Base-by-base conservation (phyloP, 2,329 filamentous ascomycete genomes). In the Colletotrichum cereale region DNA sequence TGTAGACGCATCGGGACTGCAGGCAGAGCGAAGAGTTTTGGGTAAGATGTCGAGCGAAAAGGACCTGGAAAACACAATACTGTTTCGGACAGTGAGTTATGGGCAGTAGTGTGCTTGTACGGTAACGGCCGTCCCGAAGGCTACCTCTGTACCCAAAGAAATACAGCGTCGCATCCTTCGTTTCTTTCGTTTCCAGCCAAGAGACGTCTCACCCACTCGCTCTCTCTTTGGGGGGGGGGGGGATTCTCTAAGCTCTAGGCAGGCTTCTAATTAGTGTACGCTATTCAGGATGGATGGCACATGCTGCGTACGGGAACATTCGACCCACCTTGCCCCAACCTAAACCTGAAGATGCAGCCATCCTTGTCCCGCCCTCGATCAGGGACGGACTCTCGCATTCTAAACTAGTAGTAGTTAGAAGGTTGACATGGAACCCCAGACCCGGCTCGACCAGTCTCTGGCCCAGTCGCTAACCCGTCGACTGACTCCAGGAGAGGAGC, bases 401-500 rank as follows among this genome's bases (percentile, higher is more conserved):
- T 44, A n/a, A 10, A 44, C 42, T n/a, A 44, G 47, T 8, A 21
- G 11, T 34, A 11, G 14, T 26, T 52, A 31, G 61, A 42, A 34
- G 14, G 57, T 42, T 18, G 34, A 50, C 31, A 47, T 55, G 62
- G 62, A 64, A 34, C 53, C 63, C 63, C 53, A 40, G 63, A 50
- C 63, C 63, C 53, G 7, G 63, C 34, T 38, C 38, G 14, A 29
- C 40, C 62, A n/a, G 53, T 44, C n/a, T 40, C 42, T 56, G 50
- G 29, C 42, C 34, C 26, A 58, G 57, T 36, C 40, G 62, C 57
- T 58, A 44, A 44, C 36, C 26, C 57, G 42, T 62, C 24, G 50
- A 66, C 44, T 56, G 38, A 38, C 53, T 26, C 61, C 57, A 31
- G 44, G 63, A 66, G 64, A 31, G 44, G 63, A 66, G 64, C 64